Evolutionary conservation across 31 red algal species (phyloP).

Genomic region (Bonnemaisonia californica): DNA sequence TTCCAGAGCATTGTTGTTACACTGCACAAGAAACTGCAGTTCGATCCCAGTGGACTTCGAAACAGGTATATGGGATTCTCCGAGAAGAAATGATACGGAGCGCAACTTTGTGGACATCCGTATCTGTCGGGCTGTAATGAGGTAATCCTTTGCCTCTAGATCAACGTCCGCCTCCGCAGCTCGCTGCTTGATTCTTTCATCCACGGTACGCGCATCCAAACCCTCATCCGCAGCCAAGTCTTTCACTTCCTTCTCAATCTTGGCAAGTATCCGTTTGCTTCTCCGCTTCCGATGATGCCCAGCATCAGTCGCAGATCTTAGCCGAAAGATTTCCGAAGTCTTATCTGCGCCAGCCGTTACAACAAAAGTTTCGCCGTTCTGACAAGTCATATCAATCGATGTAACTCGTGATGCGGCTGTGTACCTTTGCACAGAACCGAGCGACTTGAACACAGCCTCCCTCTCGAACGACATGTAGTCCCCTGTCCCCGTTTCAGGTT

Average conservation of each 20-base stretch:
- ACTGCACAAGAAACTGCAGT: slow-evolving; percentile 6
- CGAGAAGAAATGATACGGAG: not conserved
- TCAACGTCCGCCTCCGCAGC: not conserved
- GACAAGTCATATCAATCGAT: not conserved
- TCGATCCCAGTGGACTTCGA: slow-evolving; percentile 7
- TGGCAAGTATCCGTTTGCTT: slow-evolving; percentile 18
- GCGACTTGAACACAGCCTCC: not conserved
- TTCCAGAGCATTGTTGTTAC: slow-evolving; percentile 21
- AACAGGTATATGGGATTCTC: not conserved
- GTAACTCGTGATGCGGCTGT: slow-evolving; percentile 5
- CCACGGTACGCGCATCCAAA: not conserved
- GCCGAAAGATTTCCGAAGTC: slow-evolving; percentile 23
- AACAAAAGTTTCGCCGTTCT: not conserved
- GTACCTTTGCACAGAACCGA: not conserved
- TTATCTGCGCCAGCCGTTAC: not conserved
- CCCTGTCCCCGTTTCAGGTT: not conserved
- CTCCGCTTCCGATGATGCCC: slow-evolving; percentile 24
- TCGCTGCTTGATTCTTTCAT: not conserved
- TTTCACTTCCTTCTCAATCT: not conserved
- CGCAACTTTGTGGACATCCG: not conserved
- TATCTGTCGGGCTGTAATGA: not conserved
- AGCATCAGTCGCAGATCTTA: slow-evolving; percentile 25
- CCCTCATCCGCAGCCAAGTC: not conserved
- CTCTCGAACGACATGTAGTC: not conserved
- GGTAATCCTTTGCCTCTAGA: not conserved